Evolutionary conservation across 2,329 filamentous ascomycete species (phyloP).

Genomic region (Monilinia aucupariae): DNA sequence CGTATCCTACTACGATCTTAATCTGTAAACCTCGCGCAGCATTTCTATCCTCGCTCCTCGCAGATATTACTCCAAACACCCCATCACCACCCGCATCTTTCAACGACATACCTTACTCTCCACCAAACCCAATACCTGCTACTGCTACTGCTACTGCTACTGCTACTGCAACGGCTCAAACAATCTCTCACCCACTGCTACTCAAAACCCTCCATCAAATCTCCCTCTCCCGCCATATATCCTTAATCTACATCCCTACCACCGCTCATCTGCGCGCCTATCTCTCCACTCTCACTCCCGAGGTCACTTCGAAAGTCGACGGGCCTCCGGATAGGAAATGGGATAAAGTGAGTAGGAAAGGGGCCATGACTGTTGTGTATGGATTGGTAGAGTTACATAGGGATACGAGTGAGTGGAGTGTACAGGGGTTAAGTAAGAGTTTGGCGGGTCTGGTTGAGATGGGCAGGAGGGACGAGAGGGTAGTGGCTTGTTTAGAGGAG

Average conservation of each 20-base stretch:
- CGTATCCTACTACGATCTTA: conserved; percentile 59
- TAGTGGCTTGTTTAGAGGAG: conserved; percentile 45
- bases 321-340: conserved; percentile 1
- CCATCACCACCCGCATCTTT: conserved; percentile 15
- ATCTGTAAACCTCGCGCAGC: conserved; percentile 60
- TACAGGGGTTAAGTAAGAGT: conserved; percentile 62
- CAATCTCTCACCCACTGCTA: conserved; percentile 43
- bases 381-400: conserved; percentile 61
- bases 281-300: conserved; percentile 47
- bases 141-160: conserved; percentile 42
- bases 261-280: conserved; percentile 73
- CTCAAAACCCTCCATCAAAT: conserved; percentile 63
- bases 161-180: conserved; percentile 22
- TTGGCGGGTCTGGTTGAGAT: conserved; percentile 59
- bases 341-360: conserved; percentile 19
- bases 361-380: conserved; percentile 51
- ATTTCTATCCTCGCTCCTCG: conserved; percentile 57
- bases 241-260: conserved; percentile 66
- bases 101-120: conserved; percentile 9
- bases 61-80: conserved; percentile 38
- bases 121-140: neutral
- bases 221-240: conserved; percentile 62
- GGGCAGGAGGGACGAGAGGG: conserved; percentile 43
- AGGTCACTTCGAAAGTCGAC: conserved; percentile 7
- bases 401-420: conserved; percentile 67